These are phyloP conservation scores for Claviceps sorghi DNA, from an alignment of 2,329 filamentous ascomycete genomes.

Conservation along the genomic window DNA sequence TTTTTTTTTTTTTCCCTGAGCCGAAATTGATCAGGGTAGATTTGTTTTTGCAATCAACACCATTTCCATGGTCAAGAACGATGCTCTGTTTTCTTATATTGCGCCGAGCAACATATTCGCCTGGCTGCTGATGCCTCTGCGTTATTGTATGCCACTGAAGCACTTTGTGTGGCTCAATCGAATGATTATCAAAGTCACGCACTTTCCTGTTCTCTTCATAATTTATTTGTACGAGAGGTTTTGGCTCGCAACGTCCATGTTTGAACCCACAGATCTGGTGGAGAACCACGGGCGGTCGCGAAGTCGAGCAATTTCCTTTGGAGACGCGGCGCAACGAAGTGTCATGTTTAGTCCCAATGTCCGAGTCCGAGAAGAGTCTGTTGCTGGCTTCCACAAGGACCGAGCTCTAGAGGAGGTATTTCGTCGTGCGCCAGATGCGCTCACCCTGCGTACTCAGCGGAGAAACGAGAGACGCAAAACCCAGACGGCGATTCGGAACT, in stretches of 20 bases:
- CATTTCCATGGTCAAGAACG: slow-evolving; percentile 97
- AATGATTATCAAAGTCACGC: slow-evolving; percentile 80
- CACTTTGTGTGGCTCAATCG: slow-evolving; percentile 77
- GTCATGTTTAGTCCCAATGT: slow-evolving; percentile 60
- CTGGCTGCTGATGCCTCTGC: slow-evolving; percentile 72
- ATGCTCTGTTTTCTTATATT: slow-evolving; percentile 85
- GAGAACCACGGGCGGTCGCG: slow-evolving; percentile 47
- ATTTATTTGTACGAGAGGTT: slow-evolving; percentile 81
- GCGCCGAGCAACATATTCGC: slow-evolving; percentile 83
- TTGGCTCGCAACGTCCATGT: slow-evolving; percentile 59
- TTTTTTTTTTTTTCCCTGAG: background rate
- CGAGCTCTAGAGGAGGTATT: slow-evolving; percentile 86
- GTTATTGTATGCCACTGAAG: slow-evolving; percentile 65
- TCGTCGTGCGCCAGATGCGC: slow-evolving; percentile 52
- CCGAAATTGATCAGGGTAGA: slow-evolving; percentile 16
- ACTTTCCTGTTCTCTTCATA: slow-evolving; percentile 72
- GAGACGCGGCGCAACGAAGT: slow-evolving; percentile 38
- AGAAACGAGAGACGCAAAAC: slow-evolving; percentile 56
- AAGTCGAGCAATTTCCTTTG: slow-evolving; percentile 38
- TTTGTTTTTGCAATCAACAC: slow-evolving; percentile 95
- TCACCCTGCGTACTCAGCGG: slow-evolving; percentile 43
- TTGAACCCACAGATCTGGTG: slow-evolving; percentile 75
- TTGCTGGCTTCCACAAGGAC: slow-evolving; percentile 80
- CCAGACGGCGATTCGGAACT: slow-evolving; percentile 69
- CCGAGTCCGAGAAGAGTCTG: slow-evolving; percentile 68